Evolutionary conservation across 768 basidiomycete species (phyloP).

Genomic region (Termitomyces sp.): DNA sequence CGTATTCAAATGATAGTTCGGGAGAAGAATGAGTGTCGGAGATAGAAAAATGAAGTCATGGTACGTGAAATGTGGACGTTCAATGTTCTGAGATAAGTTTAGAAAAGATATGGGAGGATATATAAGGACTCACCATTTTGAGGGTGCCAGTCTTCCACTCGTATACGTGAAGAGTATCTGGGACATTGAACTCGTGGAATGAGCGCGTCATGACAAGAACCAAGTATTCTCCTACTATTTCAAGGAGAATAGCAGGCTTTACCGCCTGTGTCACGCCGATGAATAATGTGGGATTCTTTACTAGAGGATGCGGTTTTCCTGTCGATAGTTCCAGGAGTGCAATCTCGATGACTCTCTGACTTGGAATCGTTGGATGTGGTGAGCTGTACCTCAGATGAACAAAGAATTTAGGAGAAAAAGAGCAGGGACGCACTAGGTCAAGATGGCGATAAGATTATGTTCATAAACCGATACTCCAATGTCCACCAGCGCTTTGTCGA

Average conservation of each 20-base stretch:
- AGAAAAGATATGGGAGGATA: not conserved
- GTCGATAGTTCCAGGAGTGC: constrained; percentile 4
- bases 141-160: constrained; percentile 16
- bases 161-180: constrained; percentile 12
- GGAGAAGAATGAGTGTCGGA: constrained; percentile 20
- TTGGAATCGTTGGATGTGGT: not conserved
- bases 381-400: not conserved
- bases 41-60: constrained; percentile 22
- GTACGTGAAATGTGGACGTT: constrained; percentile 13
- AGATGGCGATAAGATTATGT: constrained; percentile 38
- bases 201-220: constrained; percentile 9
- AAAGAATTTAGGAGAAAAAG: not conserved
- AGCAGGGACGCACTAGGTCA: constrained; percentile 33
- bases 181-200: not conserved
- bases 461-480: constrained; percentile 39
- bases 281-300: constrained; percentile 18
- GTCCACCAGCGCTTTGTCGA: constrained; percentile 32
- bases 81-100: not conserved
- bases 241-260: constrained; percentile 11
- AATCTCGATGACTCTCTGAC: not conserved
- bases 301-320: constrained; percentile 12
- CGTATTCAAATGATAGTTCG: constrained; percentile 16
- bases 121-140: constrained; percentile 7
- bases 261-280: constrained; percentile 18
- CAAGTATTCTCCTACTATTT: constrained; percentile 17